phyloP scores from a whole-genome alignment of 2,329 filamentous ascomycete genomes.

The Pseudogymnoascus destructans region DNA sequence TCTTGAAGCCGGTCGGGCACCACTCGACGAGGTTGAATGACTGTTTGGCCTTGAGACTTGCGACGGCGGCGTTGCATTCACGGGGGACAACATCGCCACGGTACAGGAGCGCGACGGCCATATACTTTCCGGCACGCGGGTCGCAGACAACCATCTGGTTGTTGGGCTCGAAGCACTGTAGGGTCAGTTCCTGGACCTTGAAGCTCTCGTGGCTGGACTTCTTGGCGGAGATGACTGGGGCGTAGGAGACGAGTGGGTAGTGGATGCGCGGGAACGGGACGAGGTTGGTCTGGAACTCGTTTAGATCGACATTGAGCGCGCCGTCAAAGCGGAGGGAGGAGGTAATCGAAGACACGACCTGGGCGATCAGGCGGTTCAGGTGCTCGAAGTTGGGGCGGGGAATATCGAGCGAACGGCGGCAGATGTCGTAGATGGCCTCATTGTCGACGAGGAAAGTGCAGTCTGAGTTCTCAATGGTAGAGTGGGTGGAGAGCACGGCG shows the following conservation, averaged over 20 bases:
- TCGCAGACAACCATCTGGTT: conserved; percentile 61
- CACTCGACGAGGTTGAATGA: conserved; percentile 56
- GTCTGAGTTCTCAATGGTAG: conserved; percentile 55
- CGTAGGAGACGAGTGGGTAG: conserved; percentile 53
- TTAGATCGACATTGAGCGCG: conserved; percentile 53
- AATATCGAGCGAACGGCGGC: conserved; percentile 50
- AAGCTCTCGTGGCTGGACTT: conserved; percentile 54
- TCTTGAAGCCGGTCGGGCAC: conserved; percentile 58
- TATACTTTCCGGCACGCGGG: conserved; percentile 54
- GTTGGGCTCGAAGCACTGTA: conserved; percentile 54
- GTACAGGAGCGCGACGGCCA: conserved; percentile 54
- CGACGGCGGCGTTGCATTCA: conserved; percentile 46
- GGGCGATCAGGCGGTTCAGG: conserved; percentile 52
- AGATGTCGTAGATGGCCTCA: conserved; percentile 56
- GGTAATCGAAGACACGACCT: conserved; percentile 55
- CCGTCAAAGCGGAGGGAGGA: conserved; percentile 53
- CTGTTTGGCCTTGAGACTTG: conserved; percentile 48
- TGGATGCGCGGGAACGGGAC: conserved; percentile 56
- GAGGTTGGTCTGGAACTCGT: conserved; percentile 58
- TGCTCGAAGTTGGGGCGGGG: conserved; percentile 51
- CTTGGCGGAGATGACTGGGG: conserved; percentile 46
- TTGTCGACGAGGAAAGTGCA: conserved; percentile 58
- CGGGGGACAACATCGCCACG: conserved; percentile 52
- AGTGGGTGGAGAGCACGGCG: conserved; percentile 41
- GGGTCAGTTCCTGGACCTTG: conserved; percentile 50